A percentile compares a stretch with the other conserved stretches of the same genome.
phyloP scores from a whole-genome alignment of 2,329 filamentous ascomycete species.

The Apiospora malaysiana region DNA sequence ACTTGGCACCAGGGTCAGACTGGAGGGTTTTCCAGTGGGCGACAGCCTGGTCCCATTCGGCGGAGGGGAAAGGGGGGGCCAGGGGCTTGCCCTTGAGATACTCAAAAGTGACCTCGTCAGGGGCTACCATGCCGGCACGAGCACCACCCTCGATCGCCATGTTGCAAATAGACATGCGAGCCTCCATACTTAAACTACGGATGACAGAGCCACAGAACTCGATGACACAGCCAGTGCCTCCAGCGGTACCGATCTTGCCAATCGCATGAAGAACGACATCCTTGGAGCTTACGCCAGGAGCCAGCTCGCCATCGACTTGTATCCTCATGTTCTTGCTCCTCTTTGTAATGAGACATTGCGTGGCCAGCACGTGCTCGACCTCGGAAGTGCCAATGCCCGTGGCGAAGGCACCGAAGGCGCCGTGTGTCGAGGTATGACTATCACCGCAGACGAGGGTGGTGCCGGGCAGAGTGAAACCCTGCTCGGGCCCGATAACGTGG shows the following conservation, averaged over 20 bases:
- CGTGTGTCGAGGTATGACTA: conserved; percentile 97
- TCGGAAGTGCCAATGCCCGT: conserved; percentile 98
- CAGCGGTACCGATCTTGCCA: conserved; percentile 91
- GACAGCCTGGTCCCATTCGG: conserved; percentile 88
- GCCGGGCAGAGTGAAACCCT: conserved; percentile 96
- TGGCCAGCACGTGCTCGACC: conserved; percentile 97
- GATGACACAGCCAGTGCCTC: conserved; percentile 92
- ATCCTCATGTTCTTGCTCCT: conserved; percentile 99
- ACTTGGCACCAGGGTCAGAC: conserved; percentile 88
- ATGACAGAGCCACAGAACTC: conserved; percentile 98
- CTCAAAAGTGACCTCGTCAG: conserved; percentile 91
- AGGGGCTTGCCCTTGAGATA: conserved; percentile 92
- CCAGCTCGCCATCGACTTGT: conserved; percentile 88
- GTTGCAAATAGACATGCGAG: conserved; percentile 99
- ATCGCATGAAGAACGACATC: conserved; percentile 94
- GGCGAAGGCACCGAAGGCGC: conserved; percentile 91
- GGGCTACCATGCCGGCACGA: conserved; percentile 94
- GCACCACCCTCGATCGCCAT: conserved; percentile 98
- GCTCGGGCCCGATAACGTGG: conserved; percentile 97
- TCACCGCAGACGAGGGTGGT: conserved; percentile 98
- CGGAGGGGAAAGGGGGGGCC: conserved; percentile 81
- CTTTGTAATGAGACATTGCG: conserved; percentile 92
- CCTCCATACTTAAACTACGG: conserved; percentile 88
- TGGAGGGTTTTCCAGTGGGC: conserved; percentile 87
- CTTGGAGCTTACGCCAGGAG: conserved; percentile 93